These are phyloP conservation scores for Paragyromitra xinjiangensis DNA, from an alignment of 495 filamentous ascomycete genomes.

Conservation along the genomic window DNA sequence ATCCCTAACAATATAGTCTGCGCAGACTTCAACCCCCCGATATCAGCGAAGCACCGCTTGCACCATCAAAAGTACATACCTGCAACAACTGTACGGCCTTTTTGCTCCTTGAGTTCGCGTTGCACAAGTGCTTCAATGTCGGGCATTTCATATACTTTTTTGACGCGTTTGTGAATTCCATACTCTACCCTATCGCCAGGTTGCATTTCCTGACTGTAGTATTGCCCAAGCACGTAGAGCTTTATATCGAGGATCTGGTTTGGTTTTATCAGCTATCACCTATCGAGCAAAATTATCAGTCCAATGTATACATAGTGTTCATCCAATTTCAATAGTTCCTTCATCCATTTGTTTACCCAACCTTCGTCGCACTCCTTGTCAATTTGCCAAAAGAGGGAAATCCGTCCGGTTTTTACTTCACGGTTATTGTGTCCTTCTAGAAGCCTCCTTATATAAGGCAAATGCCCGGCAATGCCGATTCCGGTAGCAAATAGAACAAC, in stretches of 20 bases:
- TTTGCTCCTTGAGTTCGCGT: conserved; percentile 19
- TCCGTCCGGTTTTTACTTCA: conserved; percentile 55
- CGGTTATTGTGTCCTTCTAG: conserved; percentile 57
- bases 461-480: conserved; percentile 59
- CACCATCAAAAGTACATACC: conserved; percentile 15
- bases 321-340: conserved; percentile 50
- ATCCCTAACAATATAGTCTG: conserved; percentile 5
- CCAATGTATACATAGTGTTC: conserved; percentile 39
- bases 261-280: conserved; percentile 14
- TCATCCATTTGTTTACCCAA: conserved; percentile 52
- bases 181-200: conserved; percentile 18
- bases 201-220: background rate
- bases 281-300: background rate
- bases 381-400: conserved; percentile 58
- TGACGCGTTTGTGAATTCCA: conserved; percentile 7
- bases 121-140: conserved; percentile 11
- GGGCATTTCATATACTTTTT: conserved; percentile 11
- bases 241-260: conserved; percentile 47
- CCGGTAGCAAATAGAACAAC: conserved; percentile 59
- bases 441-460: conserved; percentile 60
- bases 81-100: conserved; percentile 39
- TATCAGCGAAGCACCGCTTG: background rate
- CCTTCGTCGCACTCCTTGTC: conserved; percentile 49
- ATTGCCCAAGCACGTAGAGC: conserved; percentile 24
- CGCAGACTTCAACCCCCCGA: background rate